phyloP scores from a whole-genome alignment of 805 yeast species.

The Pachysolen tannophilus region DNA sequence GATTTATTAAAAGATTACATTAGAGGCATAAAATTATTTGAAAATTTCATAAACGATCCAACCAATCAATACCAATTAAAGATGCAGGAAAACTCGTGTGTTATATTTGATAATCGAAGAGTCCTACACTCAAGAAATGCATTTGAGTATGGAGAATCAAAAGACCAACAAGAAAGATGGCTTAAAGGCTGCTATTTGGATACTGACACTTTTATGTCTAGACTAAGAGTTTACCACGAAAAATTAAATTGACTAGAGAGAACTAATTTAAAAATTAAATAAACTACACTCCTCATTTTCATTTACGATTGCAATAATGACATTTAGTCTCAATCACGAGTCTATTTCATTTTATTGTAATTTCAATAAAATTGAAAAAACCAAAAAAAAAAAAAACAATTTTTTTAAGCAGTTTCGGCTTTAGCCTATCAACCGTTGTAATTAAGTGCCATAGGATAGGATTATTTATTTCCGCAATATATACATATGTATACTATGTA shows the following conservation, averaged over 20 bases:
- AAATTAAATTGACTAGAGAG: conserved; percentile 1
- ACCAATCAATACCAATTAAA: conserved; percentile 47
- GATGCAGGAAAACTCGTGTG: conserved; percentile 51
- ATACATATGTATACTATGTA: too few relatives aligned
- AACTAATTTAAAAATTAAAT: too few relatives aligned
- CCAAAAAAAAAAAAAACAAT: too few relatives aligned
- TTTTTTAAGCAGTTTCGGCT: too few relatives aligned
- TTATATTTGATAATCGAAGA: conserved; percentile 65
- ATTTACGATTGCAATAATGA: too few relatives aligned
- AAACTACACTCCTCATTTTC: too few relatives aligned
- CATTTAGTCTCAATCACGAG: too few relatives aligned
- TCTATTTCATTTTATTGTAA: too few relatives aligned
- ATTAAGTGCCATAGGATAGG: too few relatives aligned
- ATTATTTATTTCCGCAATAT: too few relatives aligned
- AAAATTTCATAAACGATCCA: conserved; percentile 43
- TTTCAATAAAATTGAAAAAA: too few relatives aligned
- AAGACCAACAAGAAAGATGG: conserved; percentile 48
- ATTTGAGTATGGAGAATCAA: conserved; percentile 32
- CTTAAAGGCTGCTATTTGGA: conserved; percentile 72
- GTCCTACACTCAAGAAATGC: conserved; percentile 54
- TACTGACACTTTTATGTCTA: conserved; percentile 63
- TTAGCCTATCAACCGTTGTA: too few relatives aligned
- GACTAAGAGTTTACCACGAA: conserved; percentile 27
- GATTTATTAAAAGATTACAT: conserved; percentile 42
- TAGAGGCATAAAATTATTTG: conserved; percentile 55